phyloP scores from a whole-genome alignment of 345 rosid genomes.

The Pistacia vera region DNA sequence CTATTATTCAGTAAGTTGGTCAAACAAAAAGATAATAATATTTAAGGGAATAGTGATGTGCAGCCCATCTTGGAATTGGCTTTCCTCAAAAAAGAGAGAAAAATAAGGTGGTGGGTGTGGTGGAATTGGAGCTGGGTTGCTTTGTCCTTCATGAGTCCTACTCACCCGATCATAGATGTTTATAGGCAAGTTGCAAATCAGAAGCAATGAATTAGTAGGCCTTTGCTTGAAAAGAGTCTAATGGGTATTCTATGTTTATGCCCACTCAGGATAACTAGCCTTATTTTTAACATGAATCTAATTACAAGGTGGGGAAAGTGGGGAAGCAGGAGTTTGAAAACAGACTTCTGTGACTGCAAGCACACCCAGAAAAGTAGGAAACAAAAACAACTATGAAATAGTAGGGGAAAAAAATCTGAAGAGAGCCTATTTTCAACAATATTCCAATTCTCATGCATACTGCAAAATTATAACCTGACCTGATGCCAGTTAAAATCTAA shows the following conservation, averaged over 20 bases:
- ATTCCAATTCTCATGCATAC: no score
- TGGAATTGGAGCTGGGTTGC: constrained; percentile 20
- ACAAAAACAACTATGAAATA: no score
- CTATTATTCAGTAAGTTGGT: constrained; percentile 20
- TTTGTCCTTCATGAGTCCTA: constrained; percentile 19
- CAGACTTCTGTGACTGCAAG: no score
- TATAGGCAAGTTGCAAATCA: constrained; percentile 22
- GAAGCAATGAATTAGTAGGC: constrained; percentile 22
- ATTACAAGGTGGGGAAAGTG: no score
- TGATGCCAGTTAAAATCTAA: no score
- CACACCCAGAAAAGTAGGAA: no score
- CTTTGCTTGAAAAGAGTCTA: constrained; percentile 7
- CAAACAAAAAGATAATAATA: constrained; percentile 25
- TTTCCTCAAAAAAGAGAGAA: neutral
- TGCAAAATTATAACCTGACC: no score
- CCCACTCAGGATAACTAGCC: constrained; percentile 5
- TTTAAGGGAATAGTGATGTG: constrained; percentile 24
- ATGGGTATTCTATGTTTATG: neutral
- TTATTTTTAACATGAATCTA: neutral
- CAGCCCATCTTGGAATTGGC: no score
- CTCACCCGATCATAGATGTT: constrained; percentile 16
- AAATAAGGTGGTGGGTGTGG: constrained; percentile 17
- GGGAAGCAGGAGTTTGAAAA: no score
- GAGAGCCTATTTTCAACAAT: no score
- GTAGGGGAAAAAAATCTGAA: no score